Base-by-base conservation (phyloP, 176 grass and related monocot genomes). In the Zea mays region DNA sequence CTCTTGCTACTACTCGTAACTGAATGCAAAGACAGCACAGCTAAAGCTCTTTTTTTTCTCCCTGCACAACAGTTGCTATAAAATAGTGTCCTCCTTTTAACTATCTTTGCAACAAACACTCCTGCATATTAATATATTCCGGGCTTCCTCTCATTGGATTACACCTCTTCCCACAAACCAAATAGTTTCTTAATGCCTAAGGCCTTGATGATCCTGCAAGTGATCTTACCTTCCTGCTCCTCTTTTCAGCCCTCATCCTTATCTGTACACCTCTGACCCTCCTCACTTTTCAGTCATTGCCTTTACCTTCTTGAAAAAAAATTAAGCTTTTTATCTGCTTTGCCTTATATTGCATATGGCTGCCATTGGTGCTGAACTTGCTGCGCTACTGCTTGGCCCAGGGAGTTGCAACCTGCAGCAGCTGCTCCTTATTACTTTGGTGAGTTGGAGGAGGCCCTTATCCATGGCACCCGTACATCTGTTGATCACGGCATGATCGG, bases 371-470 rank as follows among this genome's bases (percentile, higher is more conserved):
- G 64, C 68, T 88, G 35, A 86, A 72, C 46, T 79, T 71, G 78
- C 48, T 88, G 62, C 56, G 6, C 78, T 90, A 66, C 63, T 89
- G 34, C 74, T 86, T 89, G 72, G 60, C 69, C 54, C 78, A 85
- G 91, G 82, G 88, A 83, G 57, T 77, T 80, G 82, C 82, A 84
- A 84, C 77, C 86, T 58, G 48, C 77, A 65, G 81, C 72, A 65
- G 81, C 72, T 65, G 67, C 86, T 72, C 77, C 83, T 71, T 91
- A 85, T 66, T 91, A 85, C 77, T 89, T 89, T 80, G 84, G 74
- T 56, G 92, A 89, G 84, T 73, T 91, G 86, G 92, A 92, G 87
- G 82, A 92, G 81, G 92, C 92, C 85, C 86, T 89, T 84, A 87
- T 95, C 82, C 92, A 92, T 91, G 92, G 92, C 63, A 74, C 59